Evolutionary conservation across 2,329 filamentous ascomycete genomes (phyloP), one percentile per base, ranked within the genome.

Genomic region (Monosporascus sp.): DNA sequence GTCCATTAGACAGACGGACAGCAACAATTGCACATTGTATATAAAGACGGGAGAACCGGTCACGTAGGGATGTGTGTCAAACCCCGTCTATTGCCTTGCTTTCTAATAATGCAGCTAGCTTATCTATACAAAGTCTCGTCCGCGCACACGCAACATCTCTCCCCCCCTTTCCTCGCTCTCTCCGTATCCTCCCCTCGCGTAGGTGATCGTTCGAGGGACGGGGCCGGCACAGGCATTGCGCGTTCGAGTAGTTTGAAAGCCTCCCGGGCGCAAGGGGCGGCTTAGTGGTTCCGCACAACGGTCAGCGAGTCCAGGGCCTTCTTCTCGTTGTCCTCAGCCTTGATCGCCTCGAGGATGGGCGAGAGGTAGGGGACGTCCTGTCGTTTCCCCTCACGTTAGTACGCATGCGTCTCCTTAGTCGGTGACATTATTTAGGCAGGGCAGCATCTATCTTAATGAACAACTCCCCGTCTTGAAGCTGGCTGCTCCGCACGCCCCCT

Each of bases 351-450:
- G 63, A 84, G 74, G 60, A 84, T 70, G 57, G 75, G 78, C 59
- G 67, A 63, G 45, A 85, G 76, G 73, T 85, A 84, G 31, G 76
- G 77, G 37, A 70, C 64, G 62, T 85, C 81, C 75, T 80, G 56
- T 57, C 17, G 43, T 45, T 28, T 37, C 11, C 53, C 22, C 26
- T 17, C 26, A 44, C 48, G 50, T 62, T 53, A 58, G 57, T 49
- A 40, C 37, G 24, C 53, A 35, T 47, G 31, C 31, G 5, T 35
- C 11, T 14, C 31, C 31, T 35, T 35, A 35, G 9, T 14, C 31
- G 31, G 14, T 35, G 11, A 14, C 31, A 5, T 35, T 9, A 14
- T 35, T 14, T 35, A 35, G 4, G 31, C 11, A 35, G 31, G 31
- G 31, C 31, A 35, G 31, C 31, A 35, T 35, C 11, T 35, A 35